Base-by-base conservation (phyloP, 108 stramenopile species). In the Cyclotella choctawhatcheeana region DNA sequence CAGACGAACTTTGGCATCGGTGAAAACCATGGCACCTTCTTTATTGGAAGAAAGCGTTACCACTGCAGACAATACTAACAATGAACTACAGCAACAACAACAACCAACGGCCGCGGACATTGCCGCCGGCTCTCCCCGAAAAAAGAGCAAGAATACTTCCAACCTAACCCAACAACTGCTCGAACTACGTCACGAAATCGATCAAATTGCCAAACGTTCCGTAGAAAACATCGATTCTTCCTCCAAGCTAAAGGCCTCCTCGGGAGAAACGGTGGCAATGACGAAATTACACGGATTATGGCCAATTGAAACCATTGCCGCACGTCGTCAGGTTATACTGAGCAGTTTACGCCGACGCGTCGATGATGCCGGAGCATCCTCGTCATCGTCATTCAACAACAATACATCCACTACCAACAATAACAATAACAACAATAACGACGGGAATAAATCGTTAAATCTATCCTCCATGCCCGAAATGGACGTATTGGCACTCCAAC, bases 261-360 rank as follows among this genome's bases (percentile, higher is more conserved):
- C 71, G 31, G 77, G 73, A 13, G 67, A 81, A 53, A 44, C 45
- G 3, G 81, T 65, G 1, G 69, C 56, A 0, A 84, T 84, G 58
- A 71, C 76, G 33, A 77, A 84, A 65, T 52, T 79, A 71, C 77
- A 87, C 55, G 93, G 88, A 47, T 77, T 80, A 24, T 91, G 90
- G 90, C 90, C 90, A 25, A 77, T 84, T n/a, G 93, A 94, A 78
- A 83, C 74, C 17, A 59, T 90, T 14, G 89, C 93, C 4, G 68
- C 59, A 25, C 82, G 90, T 22, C 69, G 86, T 17, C 85, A 85
- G 4, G 86, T 90, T 37, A 68, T 69, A 10, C 48, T 81, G 30
- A 56, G 68, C 1, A 63, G 60, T 61, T 24, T 79, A 22, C 58
- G 44, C 32, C 40, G 20, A 13, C 18, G 44, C 13, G 35, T 48